Base-by-base conservation (phyloP, 768 basidiomycete species). In the Cubamyces sp. region DNA sequence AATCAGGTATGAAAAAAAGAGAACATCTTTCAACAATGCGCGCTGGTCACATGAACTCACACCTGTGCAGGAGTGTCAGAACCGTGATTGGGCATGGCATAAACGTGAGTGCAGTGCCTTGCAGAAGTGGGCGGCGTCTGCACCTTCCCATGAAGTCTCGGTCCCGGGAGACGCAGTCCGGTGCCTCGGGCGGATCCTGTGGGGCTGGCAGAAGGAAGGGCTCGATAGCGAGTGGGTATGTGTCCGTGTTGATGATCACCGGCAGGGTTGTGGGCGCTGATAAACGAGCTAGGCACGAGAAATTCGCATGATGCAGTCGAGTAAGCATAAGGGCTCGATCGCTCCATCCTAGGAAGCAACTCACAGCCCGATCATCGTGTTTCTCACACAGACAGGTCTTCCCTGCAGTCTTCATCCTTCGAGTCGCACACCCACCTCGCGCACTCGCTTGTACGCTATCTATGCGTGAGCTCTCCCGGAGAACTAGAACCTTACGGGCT, bases 101-200 rank as follows among this genome's bases (percentile, higher is more conserved):
- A 91, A 88, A 73, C 72, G 74, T 1, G 96, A 98, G 79, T 98
- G 96, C 69, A 60, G 64, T 5, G 87, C 92, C 0, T 75, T 96
- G 9, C 80, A 80, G 57, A 76, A 74, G 55, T 88, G 87, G 89
- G 77, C 77, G 1, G 71, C 78, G 28, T 68, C 77, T 16, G 84
- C 84, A 5, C 81, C 83, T 2, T 82, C 82, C 2, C 60, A 73
- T 14, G 78, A 81, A 11, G 63, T 80, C 4, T 62, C 80, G 4
- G 68, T 88, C 18, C 92, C 94, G 0, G 86, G 81, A 34, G 94
- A 96, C 60, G 91, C 90, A 1, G 80, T 96, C 11, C 77, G 96
- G 53, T 90, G 87, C 64, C 75, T 98, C 15, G 93, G 84, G 0
- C 83, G 94, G 43, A 79, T 96, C 18, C 68, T 94, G 28, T 92